phyloP scores from a whole-genome alignment of 352 stramenopile species.

The Globisporangium irregulare region DNA sequence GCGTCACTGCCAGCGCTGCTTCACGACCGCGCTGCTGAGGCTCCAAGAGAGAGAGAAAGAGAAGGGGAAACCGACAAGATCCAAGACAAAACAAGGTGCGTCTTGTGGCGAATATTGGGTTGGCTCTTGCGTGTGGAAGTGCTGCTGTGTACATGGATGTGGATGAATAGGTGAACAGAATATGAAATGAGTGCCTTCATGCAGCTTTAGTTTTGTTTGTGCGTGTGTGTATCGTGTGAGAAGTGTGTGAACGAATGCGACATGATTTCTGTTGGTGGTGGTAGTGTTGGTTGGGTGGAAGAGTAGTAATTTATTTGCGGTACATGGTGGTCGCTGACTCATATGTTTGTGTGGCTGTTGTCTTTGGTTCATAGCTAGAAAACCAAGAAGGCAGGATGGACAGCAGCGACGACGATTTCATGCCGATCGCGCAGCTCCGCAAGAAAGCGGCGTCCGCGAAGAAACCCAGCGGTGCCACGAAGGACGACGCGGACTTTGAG shows the following conservation, averaged over 20 bases:
- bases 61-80: conserved; percentile 9
- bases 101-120: not conserved
- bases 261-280: conserved; percentile 3
- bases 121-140: not conserved
- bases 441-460: conserved; percentile 32
- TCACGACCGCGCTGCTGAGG: not conserved
- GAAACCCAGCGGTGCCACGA: conserved; percentile 20
- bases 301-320: not conserved
- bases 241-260: not conserved
- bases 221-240: not conserved
- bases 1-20: not conserved
- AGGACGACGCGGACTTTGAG: conserved; percentile 21
- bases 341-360: conserved; percentile 13
- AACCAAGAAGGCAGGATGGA: conserved; percentile 27
- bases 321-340: not conserved
- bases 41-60: not conserved
- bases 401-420: conserved; percentile 77
- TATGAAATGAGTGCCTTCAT: not conserved
- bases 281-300: not conserved
- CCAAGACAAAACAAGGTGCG: conserved; percentile 1
- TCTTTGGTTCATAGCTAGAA: not conserved
- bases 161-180: not conserved
- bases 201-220: not conserved
- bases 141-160: not conserved
- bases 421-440: conserved; percentile 71